A percentile compares a stretch with the other conserved stretches of the same genome.
Conservation (phyloP, 805 yeast genomes). For the Grigorovia humatica region DNA sequence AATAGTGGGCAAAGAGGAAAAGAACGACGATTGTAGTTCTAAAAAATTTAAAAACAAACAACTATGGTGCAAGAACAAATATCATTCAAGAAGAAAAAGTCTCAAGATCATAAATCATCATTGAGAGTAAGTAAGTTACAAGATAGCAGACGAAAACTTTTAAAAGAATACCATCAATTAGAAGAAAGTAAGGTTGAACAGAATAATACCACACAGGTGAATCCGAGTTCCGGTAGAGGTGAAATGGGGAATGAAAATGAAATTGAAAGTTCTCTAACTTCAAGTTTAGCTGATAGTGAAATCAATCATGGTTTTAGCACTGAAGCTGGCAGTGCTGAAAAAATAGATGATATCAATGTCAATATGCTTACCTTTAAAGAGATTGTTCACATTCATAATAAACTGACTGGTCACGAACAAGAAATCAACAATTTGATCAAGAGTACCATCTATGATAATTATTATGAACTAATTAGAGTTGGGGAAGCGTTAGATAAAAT, state of each 20-base stretch:
- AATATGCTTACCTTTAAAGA: constrained; percentile 11
- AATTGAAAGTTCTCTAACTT: neutral
- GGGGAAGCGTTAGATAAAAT: neutral
- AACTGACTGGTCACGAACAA: constrained; percentile 20
- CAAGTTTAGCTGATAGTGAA: neutral
- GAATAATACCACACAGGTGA: neutral
- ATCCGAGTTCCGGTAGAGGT: neutral
- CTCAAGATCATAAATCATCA: constrained; percentile 8
- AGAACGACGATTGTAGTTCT: neutral
- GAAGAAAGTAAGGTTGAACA: constrained; percentile 5
- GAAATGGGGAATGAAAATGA: neutral
- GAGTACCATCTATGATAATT: constrained; percentile 64
- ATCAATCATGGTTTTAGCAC: neutral
- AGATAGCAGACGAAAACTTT: constrained; percentile 16
- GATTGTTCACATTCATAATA: constrained; percentile 20
- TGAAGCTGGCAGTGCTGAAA: neutral
- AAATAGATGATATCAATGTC: neutral
- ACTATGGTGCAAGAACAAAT: neutral
- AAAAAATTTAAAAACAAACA: neutral
- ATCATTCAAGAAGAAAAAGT: neutral
- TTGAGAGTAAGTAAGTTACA: constrained; percentile 13
- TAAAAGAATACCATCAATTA: constrained; percentile 19
- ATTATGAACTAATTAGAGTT: constrained; percentile 60
- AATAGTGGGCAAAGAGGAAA: neutral
- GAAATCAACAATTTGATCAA: constrained; percentile 40